Conservation (phyloP, 148 eudicot species). For the Nepenthes gracilis region DNA sequence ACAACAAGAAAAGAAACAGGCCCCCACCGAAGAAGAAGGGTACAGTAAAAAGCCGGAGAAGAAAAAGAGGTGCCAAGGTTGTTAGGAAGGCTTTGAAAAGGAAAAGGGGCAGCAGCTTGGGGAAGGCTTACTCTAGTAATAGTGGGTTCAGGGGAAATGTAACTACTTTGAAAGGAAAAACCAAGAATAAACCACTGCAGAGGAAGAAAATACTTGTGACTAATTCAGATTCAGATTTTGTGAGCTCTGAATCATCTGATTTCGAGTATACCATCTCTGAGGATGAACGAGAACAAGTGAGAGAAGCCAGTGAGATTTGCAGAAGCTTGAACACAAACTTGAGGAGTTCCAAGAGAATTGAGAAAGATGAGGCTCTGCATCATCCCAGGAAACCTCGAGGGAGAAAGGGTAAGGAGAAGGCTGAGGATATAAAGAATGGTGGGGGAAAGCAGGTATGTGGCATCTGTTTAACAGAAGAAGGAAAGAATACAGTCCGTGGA, state of each 20-base stretch:
- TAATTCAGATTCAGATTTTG: slow-evolving; percentile 61
- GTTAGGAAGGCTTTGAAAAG: slow-evolving; percentile 22
- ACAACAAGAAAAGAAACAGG: slow-evolving; percentile 26
- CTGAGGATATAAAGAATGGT: slow-evolving; percentile 40
- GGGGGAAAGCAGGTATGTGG: slow-evolving; percentile 78
- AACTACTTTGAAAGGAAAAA: slow-evolving; percentile 16
- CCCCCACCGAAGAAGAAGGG: slow-evolving; percentile 21
- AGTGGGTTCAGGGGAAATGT: slow-evolving; percentile 20
- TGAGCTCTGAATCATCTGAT: slow-evolving; percentile 53
- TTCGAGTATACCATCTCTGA: slow-evolving; percentile 83
- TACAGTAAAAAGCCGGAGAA: slow-evolving; percentile 13
- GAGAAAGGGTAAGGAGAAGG: slow-evolving; percentile 83
- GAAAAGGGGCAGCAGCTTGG: slow-evolving; percentile 15
- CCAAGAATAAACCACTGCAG: slow-evolving; percentile 20
- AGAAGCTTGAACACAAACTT: slow-evolving; percentile 25
- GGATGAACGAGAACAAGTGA: slow-evolving; percentile 87
- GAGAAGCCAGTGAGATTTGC: slow-evolving; percentile 59
- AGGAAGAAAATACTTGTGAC: slow-evolving; percentile 31
- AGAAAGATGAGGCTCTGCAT: slow-evolving; percentile 23
- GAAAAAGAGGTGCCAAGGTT: slow-evolving; percentile 24
- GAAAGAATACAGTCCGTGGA: slow-evolving; percentile 68
- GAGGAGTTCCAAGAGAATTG: slow-evolving; percentile 43
- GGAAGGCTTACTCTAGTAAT: slow-evolving; percentile 16
- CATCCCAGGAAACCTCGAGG: slow-evolving; percentile 32
- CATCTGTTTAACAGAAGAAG: slow-evolving; percentile 86